Evolutionary conservation across 2,329 filamentous ascomycete genomes (phyloP).

Genomic region (Graphilbum fragrans): DNA sequence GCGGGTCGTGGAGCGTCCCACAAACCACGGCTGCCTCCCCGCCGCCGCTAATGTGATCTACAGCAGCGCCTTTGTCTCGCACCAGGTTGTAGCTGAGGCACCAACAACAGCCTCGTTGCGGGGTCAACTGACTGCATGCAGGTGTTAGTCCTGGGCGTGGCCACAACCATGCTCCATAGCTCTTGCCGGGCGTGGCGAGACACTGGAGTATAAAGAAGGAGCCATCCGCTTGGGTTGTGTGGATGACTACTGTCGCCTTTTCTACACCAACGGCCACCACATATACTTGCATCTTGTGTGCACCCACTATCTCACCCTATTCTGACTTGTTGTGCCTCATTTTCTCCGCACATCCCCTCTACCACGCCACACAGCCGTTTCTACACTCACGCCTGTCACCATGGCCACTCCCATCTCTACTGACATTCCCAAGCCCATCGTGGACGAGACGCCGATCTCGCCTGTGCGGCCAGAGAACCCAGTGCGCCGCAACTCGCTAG

Average conservation of each 20-base stretch:
- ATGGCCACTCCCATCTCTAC: conserved; percentile 16
- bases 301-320: too few species aligned
- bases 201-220: too few species aligned
- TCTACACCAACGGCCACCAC: too few species aligned
- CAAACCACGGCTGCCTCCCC: too few species aligned
- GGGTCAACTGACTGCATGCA: conserved; percentile 5
- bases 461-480: conserved; percentile 33
- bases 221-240: too few species aligned
- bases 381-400: conserved; percentile 4
- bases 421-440: conserved; percentile 8
- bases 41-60: too few species aligned
- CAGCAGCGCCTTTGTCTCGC: too few species aligned
- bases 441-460: conserved; percentile 49
- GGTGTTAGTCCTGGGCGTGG: neutral
- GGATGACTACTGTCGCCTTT: too few species aligned
- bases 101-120: conserved; percentile 2
- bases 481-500: conserved; percentile 55
- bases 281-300: too few species aligned
- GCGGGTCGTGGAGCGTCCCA: too few species aligned
- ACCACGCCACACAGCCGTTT: neutral
- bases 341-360: neutral
- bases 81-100: too few species aligned
- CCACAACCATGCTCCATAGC: neutral
- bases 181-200: too few species aligned
- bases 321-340: neutral